Evolutionary conservation across 202 grass and related monocot genomes (phyloP), one percentile per base, ranked within the genome.

Genomic region (Elaeis oleifera): DNA sequence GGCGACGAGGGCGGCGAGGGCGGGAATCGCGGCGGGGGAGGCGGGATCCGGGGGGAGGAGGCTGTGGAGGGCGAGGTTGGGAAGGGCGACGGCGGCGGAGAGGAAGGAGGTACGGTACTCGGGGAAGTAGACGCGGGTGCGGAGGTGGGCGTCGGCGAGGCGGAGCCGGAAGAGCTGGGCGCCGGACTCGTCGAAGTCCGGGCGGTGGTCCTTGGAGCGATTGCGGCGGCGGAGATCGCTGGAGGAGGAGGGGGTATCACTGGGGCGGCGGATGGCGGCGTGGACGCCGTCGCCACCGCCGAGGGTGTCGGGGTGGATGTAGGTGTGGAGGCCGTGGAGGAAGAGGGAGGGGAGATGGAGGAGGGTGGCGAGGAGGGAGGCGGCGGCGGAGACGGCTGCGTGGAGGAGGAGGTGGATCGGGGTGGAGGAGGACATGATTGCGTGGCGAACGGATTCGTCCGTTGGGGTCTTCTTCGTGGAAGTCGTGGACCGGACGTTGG

Each of bases 1-100:
- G 65, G 85, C 81, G 69, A 81, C 80, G 59, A 88, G 64, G 48
- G 79, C 39, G 52, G 76, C 82, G 54, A 85, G 81, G 75, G 75
- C 56, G 66, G 81, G 74, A 0, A 44, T 44, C 36, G 36, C 9
- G 9, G 84, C 83, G 3, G 81, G 75, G 31, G 86, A 6, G 78
- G 83, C 68, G 72, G 85, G 81, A 67, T 84, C 29, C 65, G 81
- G 72, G 4, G 61, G 23, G n/a, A 65, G 27, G 16, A 63, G 54
- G 6, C 72, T 44, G 18, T 73, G 55, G 0, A 51, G 19, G 15
- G 85, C 31, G 0, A 27, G 6, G 0, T 63, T 39, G 0, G 51
- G 9, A 20, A 76, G 65, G 36, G 81, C 67, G 28, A 76, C 54
- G 2, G 77, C 3, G 23, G 72, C 18, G 16, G 82, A 75, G 6